Evolutionary conservation across 768 basidiomycete genomes (phyloP), one percentile per base, ranked within the genome.

Genomic region (Leccinellum rugosiceps): DNA sequence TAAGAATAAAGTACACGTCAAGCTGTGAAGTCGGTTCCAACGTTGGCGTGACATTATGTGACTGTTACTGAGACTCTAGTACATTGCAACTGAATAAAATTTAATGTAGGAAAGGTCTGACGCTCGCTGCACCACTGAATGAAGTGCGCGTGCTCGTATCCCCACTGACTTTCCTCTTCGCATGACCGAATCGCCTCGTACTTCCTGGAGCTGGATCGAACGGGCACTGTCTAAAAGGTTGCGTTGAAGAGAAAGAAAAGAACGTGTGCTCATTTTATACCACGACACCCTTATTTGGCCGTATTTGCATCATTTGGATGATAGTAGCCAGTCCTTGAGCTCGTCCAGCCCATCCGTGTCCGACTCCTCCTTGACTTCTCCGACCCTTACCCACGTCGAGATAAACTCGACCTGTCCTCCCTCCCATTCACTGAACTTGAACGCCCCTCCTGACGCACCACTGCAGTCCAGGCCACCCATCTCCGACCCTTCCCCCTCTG

Each of bases 341-440:
- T 76, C 60, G 11, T 66, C 64, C 31, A 87, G 62, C 0, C 80
- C 82, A 45, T 75, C 76, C 4, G 57, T 65, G 7, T 49, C 64
- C 4, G 48, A 61, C 11, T 75, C 75, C 10, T 68, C 68, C 35
- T 68, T 67, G 45, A 76, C 28, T 28, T 28, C 28, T 28, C 28
- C 28, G 28, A 28, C 68, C 10, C 52, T 65, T 8, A 81, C 77
- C 56, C 80, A 87, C 0, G 83, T 86, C 26, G 83, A 87, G 32
- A 86, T 58, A 63, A 92, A 88, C 1, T 76, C 67, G 19, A 92
- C 75, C n/a, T 90, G 85, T 8, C 92, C 91, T 3, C 90, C 92
- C 63, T 92, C 91, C 91, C 91, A 94, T 44, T 87, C 84, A 3
- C 78, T 79, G 64, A 93, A 93, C 62, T 77, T 85, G 77, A 94